Base-by-base conservation (phyloP, 208 protist species). In the Acanthamoeba culbertsoni region DNA sequence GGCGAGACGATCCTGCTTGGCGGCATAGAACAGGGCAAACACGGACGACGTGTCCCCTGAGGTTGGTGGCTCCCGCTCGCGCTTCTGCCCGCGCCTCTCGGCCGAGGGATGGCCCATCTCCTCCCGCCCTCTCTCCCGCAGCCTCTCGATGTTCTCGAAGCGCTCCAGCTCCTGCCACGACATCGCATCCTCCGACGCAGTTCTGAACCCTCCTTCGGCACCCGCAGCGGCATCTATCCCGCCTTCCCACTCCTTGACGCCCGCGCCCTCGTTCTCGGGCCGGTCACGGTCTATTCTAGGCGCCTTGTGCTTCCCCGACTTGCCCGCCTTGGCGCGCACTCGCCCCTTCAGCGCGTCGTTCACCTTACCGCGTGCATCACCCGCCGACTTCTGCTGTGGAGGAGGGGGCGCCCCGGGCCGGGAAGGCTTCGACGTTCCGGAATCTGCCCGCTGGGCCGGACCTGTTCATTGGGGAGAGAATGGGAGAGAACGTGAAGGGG, bases 201-300 rank as follows among this genome's bases (percentile, higher is more conserved):
- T 37, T 26, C 20, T 45, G n/a, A n/a, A n/a, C 42, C 43, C 37
- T 7, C 0, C 31, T 7, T 35, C 65, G 31, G 65, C 28, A 10
- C 28, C 37, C n/a, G 59, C 59, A 18, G 8, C 48, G 48, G 18
- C 7, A 42, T 26, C 65, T 5, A 75, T 16, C 33, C 65, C 65
- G 65, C 65, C 65, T 26, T 75, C 65, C 65, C 65, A 75, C 37
- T 75, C 65, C 37, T 75, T 75, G 18, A 75, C 65, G 65, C 65
- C 65, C 8, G 65, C 65, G 14, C 65, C 65, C 37, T 75, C 65
- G 18, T 35, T n/a, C 37, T 75, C 65, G 12, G 65, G 65, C 23
- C 65, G 65, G 37, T 75, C 65, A 8, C 65, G 65, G 23, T 75
- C 65, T 45, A 26, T 3, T 75, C 65, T 40, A 18, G 20, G 33